Evolutionary conservation across 2,329 filamentous ascomycete species (phyloP), one percentile per base, ranked within the genome.

Genomic region (Talaromyces amestolkiae): DNA sequence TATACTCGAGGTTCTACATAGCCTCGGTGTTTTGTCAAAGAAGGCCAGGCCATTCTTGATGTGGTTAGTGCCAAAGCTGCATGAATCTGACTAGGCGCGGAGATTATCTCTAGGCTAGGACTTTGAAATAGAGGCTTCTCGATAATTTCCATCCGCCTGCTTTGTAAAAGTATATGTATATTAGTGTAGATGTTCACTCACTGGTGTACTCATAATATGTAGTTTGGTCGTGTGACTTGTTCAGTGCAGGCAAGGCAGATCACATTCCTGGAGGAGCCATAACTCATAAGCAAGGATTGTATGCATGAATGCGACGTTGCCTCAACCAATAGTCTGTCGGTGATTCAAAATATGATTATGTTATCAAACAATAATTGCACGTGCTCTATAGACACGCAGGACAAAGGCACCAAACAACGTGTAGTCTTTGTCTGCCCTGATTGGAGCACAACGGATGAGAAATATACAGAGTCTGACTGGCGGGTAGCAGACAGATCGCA

Each of bases 381-480:
- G 49, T 53, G 49, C 17, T 33, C 49, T 33, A 33, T 33, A 6
- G 31, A 2, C 22, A 27, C 11, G 1, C 17, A 3, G 35, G 3
- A 37, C 35, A 37, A 37, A 37, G 35, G 35, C 1, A 37, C 9
- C 13, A 27, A 33, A 19, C 61, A 56, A 49, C 61, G 51, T 63
- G 49, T 11, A 47, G 37, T 31, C 35, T 27, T 19, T 47, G 15
- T 56, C 37, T 13, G 10, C 27, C 6, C 51, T 53, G 22, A 63
- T 63, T 63, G 61, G 61, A 31, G 39, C 61, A 37, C 47, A 27
- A 19, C 11, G 37, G 49, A 24, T 63, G 61, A 63, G 49, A 63
- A 63, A 63, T 33, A 3, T 8, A 3, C 3, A 11, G 2, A 1
- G 9, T 17, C 49, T 41, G 45, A 63, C 58, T 63, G 61, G 61